Percentiles rank a stretch among this genome's conserved stretches.
These are phyloP conservation scores for Lactarius evosmus DNA, from an alignment of 768 basidiomycete genomes.

Conservation along the genomic window DNA sequence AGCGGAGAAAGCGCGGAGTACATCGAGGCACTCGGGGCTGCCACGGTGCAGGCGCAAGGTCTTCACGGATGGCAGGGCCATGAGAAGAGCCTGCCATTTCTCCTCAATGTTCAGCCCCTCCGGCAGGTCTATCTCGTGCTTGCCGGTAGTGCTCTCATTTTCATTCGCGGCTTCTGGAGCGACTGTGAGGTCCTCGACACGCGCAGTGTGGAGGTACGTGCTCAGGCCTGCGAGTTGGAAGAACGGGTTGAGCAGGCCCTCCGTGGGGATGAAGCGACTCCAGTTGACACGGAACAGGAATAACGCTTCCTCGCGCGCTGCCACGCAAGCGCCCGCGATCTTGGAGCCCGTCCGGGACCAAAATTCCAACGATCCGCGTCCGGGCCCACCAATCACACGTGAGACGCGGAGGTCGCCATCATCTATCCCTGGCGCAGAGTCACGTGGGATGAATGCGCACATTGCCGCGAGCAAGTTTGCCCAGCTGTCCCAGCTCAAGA, in stretches of 20 bases:
- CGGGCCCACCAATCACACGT: conserved; percentile 5
- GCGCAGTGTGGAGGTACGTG: background rate
- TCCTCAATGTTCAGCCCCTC: background rate
- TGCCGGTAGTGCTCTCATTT: no score
- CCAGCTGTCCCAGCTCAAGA: conserved; percentile 15
- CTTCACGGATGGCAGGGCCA: background rate
- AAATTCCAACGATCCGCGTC: conserved; percentile 10
- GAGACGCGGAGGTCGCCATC: conserved; percentile 4
- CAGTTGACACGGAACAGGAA: conserved; percentile 13
- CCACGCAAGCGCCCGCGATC: background rate
- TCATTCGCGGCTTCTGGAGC: background rate
- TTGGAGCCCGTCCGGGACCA: conserved; percentile 10
- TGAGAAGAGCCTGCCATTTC: background rate
- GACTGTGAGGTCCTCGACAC: background rate
- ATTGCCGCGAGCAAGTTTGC: background rate
- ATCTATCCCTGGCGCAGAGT: background rate
- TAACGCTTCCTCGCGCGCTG: conserved; percentile 3
- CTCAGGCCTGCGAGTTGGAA: conserved; percentile 10
- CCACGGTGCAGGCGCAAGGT: background rate
- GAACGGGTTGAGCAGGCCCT: conserved; percentile 6
- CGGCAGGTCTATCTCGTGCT: background rate
- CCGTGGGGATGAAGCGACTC: background rate
- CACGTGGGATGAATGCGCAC: conserved; percentile 8
- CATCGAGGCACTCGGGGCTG: background rate
- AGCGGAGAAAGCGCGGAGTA: background rate